These are phyloP conservation scores for Paraconiothyrium brasiliense DNA, from an alignment of 2,329 filamentous ascomycete species.

Conservation along the genomic window DNA sequence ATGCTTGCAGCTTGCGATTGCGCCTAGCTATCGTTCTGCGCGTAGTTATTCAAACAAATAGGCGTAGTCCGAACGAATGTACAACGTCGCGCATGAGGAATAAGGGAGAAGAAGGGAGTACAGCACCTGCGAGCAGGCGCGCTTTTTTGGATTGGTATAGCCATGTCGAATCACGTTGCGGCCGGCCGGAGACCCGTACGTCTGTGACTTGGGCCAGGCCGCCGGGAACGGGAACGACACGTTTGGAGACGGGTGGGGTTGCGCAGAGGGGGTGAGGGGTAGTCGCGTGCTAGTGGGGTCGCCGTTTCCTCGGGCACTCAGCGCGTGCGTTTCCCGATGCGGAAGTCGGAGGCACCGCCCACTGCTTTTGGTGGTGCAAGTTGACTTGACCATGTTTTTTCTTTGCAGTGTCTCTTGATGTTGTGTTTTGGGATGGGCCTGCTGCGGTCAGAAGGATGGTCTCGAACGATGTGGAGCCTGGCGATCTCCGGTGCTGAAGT, in stretches of 20 bases:
- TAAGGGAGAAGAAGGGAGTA: background rate
- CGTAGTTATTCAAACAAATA: background rate
- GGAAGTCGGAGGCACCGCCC: background rate
- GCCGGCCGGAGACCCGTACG: background rate
- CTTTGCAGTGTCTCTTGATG: background rate
- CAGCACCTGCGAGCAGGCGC: background rate
- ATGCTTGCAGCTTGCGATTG: background rate
- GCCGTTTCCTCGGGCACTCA: background rate
- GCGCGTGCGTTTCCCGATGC: background rate
- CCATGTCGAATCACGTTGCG: constrained; percentile 1
- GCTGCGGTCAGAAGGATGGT: background rate
- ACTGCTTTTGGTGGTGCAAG: background rate
- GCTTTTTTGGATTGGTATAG: background rate
- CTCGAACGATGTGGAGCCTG: background rate
- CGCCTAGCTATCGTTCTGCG: background rate
- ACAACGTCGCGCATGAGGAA: background rate
- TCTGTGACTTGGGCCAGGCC: background rate
- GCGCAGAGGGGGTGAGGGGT: background rate
- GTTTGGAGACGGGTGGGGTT: constrained; percentile 2
- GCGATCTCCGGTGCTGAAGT: background rate
- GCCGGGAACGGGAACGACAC: background rate
- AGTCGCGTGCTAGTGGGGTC: constrained; percentile 1
- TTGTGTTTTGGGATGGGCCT: background rate
- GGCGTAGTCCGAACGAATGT: background rate
- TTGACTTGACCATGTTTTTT: background rate